These are phyloP conservation scores for Neofusicoccum ribis DNA, from an alignment of 2,329 filamentous ascomycete species.

Conservation along the genomic window DNA sequence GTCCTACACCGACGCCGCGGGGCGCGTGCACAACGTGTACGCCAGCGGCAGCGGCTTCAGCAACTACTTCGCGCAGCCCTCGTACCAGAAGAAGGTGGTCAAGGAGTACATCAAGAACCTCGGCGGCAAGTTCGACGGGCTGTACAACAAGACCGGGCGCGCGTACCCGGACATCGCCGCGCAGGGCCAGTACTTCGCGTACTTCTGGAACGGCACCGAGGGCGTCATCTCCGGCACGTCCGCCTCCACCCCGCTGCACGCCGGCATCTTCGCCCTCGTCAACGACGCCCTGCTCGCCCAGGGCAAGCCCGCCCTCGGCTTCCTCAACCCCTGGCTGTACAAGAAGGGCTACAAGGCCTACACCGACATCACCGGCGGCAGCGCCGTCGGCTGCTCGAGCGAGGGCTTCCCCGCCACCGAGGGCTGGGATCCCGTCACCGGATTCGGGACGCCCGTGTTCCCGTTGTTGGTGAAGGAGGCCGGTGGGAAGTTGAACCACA, in stretches of 20 bases:
- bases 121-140: conserved; percentile 37
- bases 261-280: conserved; percentile 34
- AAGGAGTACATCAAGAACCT: conserved; percentile 44
- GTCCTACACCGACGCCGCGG: conserved; percentile 23
- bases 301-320: conserved; percentile 52
- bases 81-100: conserved; percentile 45
- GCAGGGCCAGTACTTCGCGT: conserved; percentile 40
- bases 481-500: neutral
- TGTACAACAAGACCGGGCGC: conserved; percentile 49
- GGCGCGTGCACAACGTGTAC: conserved; percentile 21
- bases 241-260: conserved; percentile 27
- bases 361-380: conserved; percentile 43
- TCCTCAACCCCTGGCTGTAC: conserved; percentile 51
- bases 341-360: conserved; percentile 33
- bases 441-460: conserved; percentile 51
- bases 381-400: conserved; percentile 25
- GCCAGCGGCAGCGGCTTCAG: conserved; percentile 30
- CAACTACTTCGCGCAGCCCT: conserved; percentile 47
- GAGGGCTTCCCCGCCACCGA: conserved; percentile 43
- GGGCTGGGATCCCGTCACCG: conserved; percentile 52
- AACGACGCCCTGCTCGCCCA: conserved; percentile 52
- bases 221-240: conserved; percentile 25
- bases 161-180: conserved; percentile 54
- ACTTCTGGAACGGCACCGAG: conserved; percentile 24
- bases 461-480: conserved; percentile 33